Evolutionary conservation across 1,139 yeast genomes (phyloP), one percentile per base, ranked within the genome.

Genomic region (Yamadazyma mexicana): DNA sequence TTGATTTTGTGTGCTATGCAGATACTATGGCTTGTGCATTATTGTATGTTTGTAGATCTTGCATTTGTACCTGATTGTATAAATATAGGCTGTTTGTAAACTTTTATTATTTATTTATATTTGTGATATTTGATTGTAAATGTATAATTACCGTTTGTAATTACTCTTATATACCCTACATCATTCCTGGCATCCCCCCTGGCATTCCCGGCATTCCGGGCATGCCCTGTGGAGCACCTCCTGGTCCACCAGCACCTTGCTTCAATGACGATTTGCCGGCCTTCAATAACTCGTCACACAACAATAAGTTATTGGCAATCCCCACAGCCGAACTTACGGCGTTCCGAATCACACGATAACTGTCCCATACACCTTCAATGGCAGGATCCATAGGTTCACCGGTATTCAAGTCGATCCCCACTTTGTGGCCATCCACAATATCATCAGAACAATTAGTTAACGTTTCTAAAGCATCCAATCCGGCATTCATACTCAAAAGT

Each of bases 351-450:
- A 92, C 98, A 51, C 98, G 75, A 71, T 79, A 92, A 27, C 95
- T 86, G 66, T 94, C 99, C 95, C 96, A 94, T 44, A 94, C 80
- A 45, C 98, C 98, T 59, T 88, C 96, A 40, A 87, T 78, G 8
- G 88, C 74, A 34, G 98, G 98, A 59, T 92, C 98, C 79, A 92
- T 84, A 39, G 98, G 95, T 57, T 91, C 97, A 32, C 99, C 99
- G 11, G 92, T 77, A 45, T 79, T 78, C 51, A 94, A 75, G 61
- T 94, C 96, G 42, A 94, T 82, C 43, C 98, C 99, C 33, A 91
- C 96, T 30, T 79, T 76, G 55, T 86, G 82, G 39, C 85, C 92
- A 39, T 87, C 95, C 31, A 74, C 77, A 46, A 87, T 77, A 62
- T 89, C 96, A 64, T 94, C 98, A 64, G 89, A 96, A 52, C 95